Evolutionary conservation across 2,329 filamentous ascomycete species (phyloP).

Genomic region (Phaeosphaeria sp.): DNA sequence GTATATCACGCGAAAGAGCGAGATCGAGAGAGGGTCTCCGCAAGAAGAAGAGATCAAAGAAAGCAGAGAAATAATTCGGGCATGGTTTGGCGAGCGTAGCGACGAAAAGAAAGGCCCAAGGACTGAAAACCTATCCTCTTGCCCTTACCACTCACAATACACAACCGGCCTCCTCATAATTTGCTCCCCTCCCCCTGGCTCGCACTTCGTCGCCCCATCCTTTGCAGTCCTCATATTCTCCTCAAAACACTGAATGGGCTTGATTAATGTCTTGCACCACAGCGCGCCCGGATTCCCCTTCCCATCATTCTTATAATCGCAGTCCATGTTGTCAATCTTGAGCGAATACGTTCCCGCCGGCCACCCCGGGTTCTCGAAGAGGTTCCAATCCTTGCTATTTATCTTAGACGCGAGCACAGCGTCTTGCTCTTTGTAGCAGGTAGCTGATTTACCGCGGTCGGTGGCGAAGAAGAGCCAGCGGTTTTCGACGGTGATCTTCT

Average conservation of each 20-base stretch:
- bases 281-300: slow-evolving; percentile 1
- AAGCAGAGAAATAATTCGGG: too few species aligned
- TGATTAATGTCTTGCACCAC: not conserved
- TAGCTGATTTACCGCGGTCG: not conserved
- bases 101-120: too few species aligned
- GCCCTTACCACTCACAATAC: slow-evolving; percentile 1
- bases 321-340: slow-evolving; percentile 11
- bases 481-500: not conserved
- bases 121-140: not conserved
- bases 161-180: not conserved
- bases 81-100: too few species aligned
- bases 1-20: too few species aligned
- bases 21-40: too few species aligned
- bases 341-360: slow-evolving; percentile 9
- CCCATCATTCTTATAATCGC: slow-evolving; percentile 15
- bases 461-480: not conserved
- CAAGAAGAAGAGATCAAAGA: too few species aligned
- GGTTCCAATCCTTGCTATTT: not conserved
- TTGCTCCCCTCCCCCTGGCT: not conserved
- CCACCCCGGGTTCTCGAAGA: slow-evolving; percentile 4
- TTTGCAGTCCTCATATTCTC: not conserved
- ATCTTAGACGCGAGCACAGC: not conserved
- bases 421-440: not conserved
- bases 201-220: not conserved
- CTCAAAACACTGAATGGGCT: not conserved